A percentile compares a stretch with the other conserved stretches of the same genome.
Conservation (phyloP, 2,329 filamentous ascomycete species). For the Diplocarpon mali region DNA sequence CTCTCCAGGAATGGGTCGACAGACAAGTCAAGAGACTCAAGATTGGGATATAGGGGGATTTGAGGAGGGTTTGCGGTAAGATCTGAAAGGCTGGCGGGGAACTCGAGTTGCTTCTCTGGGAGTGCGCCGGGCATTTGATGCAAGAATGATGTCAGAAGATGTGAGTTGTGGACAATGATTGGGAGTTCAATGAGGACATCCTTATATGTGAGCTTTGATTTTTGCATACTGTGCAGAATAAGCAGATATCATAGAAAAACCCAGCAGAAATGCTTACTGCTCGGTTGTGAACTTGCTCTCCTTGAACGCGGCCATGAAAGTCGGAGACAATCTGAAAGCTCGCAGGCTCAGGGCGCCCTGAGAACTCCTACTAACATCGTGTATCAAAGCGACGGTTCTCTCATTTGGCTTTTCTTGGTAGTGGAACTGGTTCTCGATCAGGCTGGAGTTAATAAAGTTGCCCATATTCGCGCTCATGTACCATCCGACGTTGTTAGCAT, state of each 20-base stretch:
- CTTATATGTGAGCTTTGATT: slow-evolving; percentile 85
- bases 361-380: slow-evolving; percentile 90
- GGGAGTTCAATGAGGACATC: slow-evolving; percentile 90
- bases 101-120: slow-evolving; percentile 54
- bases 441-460: slow-evolving; percentile 90
- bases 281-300: slow-evolving; percentile 95
- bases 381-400: slow-evolving; percentile 76
- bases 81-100: slow-evolving; percentile 69
- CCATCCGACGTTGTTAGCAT: slow-evolving; percentile 96
- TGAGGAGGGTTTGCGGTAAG: slow-evolving; percentile 54
- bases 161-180: slow-evolving; percentile 87
- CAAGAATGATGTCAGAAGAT: slow-evolving; percentile 88
- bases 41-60: slow-evolving; percentile 71
- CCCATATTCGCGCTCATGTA: slow-evolving; percentile 98
- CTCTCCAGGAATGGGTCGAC: slow-evolving; percentile 98
- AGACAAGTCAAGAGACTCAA: slow-evolving; percentile 74
- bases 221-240: slow-evolving; percentile 59
- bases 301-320: slow-evolving; percentile 86
- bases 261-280: slow-evolving; percentile 47
- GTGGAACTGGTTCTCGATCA: slow-evolving; percentile 95
- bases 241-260: slow-evolving; percentile 2
- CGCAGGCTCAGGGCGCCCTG: slow-evolving; percentile 83
- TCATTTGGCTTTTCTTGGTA: slow-evolving; percentile 92
- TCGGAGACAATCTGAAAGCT: slow-evolving; percentile 79
- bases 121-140: slow-evolving; percentile 74